Evolutionary conservation across 2,329 filamentous ascomycete genomes (phyloP).

Genomic region (Aspergillus ochraceoroseus): DNA sequence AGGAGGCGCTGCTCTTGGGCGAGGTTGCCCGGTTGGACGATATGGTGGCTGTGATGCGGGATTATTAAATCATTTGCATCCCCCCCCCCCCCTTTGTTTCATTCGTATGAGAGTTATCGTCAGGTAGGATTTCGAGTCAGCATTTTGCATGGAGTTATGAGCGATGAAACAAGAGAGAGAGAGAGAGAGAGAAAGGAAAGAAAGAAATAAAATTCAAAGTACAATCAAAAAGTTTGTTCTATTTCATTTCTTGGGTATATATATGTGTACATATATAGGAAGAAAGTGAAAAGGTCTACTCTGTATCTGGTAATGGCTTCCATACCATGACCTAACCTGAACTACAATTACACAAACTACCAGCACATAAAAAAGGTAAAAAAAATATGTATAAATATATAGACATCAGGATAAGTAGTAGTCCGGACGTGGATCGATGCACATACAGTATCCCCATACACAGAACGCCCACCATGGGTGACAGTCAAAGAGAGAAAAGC

Average conservation of each 20-base stretch:
- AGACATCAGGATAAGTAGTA: conserved; percentile 1
- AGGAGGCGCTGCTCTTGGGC: conserved; percentile 66
- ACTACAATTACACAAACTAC: no score
- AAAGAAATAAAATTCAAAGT: conserved; percentile 2
- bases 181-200: background rate
- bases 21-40: conserved; percentile 81
- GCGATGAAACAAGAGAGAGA: background rate
- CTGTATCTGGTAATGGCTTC: no score
- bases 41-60: conserved; percentile 73
- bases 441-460: conserved; percentile 1
- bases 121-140: no score
- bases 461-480: background rate
- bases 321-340: no score
- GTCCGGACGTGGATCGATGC: background rate
- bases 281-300: no score
- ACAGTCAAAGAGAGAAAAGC: background rate
- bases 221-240: no score
- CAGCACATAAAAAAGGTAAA: background rate
- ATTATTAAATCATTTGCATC: conserved; percentile 56
- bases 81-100: conserved; percentile 1
- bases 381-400: background rate
- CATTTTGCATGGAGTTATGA: conserved; percentile 1
- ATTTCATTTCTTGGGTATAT: no score
- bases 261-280: no score
- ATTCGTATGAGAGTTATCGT: no score